Evolutionary conservation across 148 eudicot species (phyloP), one percentile per base, ranked within the genome.

Genomic region (Rhododendron henanense): DNA sequence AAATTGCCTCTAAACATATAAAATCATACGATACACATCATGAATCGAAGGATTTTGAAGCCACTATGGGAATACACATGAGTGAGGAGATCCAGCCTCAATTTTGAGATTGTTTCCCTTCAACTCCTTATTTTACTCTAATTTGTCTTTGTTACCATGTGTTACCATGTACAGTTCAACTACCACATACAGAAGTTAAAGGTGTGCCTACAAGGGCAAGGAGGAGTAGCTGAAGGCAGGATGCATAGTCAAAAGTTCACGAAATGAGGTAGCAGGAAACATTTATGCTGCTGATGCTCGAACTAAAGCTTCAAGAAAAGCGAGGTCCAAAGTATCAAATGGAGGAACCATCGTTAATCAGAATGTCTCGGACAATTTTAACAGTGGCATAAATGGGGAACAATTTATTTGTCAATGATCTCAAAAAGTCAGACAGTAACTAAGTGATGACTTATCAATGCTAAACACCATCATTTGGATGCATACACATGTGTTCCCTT

Each of bases 31-130:
- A n/a, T 63, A 63, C 4, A n/a, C 28, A 63, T 63, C 28, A 21
- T 59, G 25, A 59, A 59, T 59, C 71, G 3, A 2, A 63, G 71
- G 71, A 63, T 8, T 23, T 63, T 63, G 71, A 47, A 45, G 35
- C 14, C 7, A 31, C 28, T 0, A 39, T 9, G 28, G 33, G 4
- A 41, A 28, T n/a, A 45, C 19, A 23, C 11, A 3, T 21, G 16
- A 33, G 35, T 48, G n/a, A 47, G 81, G 57, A 79, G 81, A 79
- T 78, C 16, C 55, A 78, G 33, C 81, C 81, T 78, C 18, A 45
- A 78, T 39, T 78, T 78, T 33, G 55, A 45, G 81, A 78, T 45
- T 45, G 35, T 28, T 45, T 78, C 81, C 81, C 57, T 13, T 45
- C 35, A 10, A 23, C 13, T 47, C 7, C 18, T 78, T 78, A 50